phyloP scores from a whole-genome alignment of 2,329 filamentous ascomycete species.

The Microsporum canis region DNA sequence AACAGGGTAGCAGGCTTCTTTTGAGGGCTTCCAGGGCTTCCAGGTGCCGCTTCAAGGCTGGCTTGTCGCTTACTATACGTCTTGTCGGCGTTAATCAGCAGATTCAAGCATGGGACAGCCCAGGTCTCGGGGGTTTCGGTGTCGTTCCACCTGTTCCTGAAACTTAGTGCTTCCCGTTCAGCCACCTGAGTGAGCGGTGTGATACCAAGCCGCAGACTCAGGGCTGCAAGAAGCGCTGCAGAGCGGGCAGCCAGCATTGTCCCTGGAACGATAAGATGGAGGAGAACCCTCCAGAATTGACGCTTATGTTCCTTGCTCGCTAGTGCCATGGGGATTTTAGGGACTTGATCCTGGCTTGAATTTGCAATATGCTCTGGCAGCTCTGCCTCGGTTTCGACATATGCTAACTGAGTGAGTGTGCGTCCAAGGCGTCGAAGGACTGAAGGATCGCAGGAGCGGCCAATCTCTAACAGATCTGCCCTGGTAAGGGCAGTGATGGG shows the following conservation, averaged over 20 bases:
- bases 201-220: constrained; percentile 41
- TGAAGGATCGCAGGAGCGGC: constrained; percentile 40
- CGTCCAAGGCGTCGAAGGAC: constrained; percentile 40
- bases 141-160: constrained; percentile 38
- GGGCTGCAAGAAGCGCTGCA: constrained; percentile 38
- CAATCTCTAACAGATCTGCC: constrained; percentile 42
- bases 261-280: constrained; percentile 40
- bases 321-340: constrained; percentile 37
- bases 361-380: constrained; percentile 36
- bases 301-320: constrained; percentile 25
- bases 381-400: constrained; percentile 28
- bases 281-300: constrained; percentile 40
- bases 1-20: constrained; percentile 21
- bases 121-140: constrained; percentile 41
- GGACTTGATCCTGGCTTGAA: constrained; percentile 24
- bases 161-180: constrained; percentile 33
- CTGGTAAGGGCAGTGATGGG: constrained; percentile 32
- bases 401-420: constrained; percentile 32
- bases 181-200: constrained; percentile 32
- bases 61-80: constrained; percentile 24
- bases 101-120: constrained; percentile 36
- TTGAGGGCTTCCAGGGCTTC: constrained; percentile 1
- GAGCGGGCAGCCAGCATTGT: constrained; percentile 38
- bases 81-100: constrained; percentile 40
- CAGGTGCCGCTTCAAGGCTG: constrained; percentile 13